Evolutionary conservation across 768 basidiomycete species (phyloP).

Genomic region (Tulasnella calospora): DNA sequence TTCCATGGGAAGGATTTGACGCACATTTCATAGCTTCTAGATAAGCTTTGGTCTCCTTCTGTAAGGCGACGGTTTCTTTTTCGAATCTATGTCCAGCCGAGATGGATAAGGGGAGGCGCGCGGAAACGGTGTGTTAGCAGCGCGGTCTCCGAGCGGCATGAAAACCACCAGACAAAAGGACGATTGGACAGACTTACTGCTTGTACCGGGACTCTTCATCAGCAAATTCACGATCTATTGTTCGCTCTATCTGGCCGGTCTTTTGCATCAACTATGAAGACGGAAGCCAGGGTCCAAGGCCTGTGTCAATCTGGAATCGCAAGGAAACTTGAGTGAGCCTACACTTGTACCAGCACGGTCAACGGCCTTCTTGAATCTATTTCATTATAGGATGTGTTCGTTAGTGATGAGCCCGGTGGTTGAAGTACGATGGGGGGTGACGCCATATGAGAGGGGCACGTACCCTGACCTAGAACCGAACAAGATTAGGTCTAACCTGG

Average conservation of each 20-base stretch:
- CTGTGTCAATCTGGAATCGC: background rate
- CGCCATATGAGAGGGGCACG: background rate
- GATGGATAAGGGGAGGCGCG: background rate
- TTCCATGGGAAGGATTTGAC: slow-evolving; percentile 32
- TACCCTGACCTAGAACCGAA: background rate
- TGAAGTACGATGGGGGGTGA: background rate
- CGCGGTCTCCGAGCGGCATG: background rate
- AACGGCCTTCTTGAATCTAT: slow-evolving; percentile 92
- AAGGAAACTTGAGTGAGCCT: slow-evolving; percentile 32
- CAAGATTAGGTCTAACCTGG: background rate
- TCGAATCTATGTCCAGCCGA: slow-evolving; percentile 59
- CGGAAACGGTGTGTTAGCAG: background rate
- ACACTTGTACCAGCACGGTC: slow-evolving; percentile 90
- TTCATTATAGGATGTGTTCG: background rate
- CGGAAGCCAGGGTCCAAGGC: background rate
- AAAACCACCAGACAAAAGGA: background rate
- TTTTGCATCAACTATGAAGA: slow-evolving; percentile 78
- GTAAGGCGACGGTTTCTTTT: slow-evolving; percentile 89
- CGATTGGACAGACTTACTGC: slow-evolving; percentile 51
- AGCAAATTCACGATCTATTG: slow-evolving; percentile 87
- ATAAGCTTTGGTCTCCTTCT: slow-evolving; percentile 94
- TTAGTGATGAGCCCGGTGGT: background rate
- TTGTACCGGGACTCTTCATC: slow-evolving; percentile 89
- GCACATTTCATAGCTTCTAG: slow-evolving; percentile 89
- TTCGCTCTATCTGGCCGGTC: slow-evolving; percentile 96